Percentiles rank a stretch among this genome's conserved stretches.
Evolutionary conservation across 345 rosid species (phyloP).

Genomic region (Hirschfeldia incana): DNA sequence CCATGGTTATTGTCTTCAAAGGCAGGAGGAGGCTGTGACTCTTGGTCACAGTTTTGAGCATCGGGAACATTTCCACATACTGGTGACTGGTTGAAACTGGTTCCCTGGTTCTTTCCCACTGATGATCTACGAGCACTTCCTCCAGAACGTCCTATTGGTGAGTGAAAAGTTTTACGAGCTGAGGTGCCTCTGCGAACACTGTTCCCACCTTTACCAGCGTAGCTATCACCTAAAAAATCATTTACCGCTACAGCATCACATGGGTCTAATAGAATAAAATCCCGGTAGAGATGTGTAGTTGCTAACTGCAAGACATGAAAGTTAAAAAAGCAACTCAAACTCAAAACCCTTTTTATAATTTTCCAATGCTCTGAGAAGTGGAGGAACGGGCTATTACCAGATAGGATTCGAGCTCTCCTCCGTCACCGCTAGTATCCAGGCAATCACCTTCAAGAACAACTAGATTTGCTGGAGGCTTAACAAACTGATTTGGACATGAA

Average conservation of each 20-base stretch:
- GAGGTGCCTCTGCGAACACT: slow-evolving; percentile 49
- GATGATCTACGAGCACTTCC: slow-evolving; percentile 64
- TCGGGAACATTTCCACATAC: slow-evolving; percentile 37
- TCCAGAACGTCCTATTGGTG: slow-evolving; percentile 60
- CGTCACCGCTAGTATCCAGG: slow-evolving; percentile 71
- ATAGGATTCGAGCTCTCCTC: slow-evolving; percentile 84
- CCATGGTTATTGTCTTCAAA: slow-evolving; percentile 44
- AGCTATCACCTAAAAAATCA: slow-evolving; percentile 51
- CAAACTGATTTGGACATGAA: slow-evolving; percentile 55
- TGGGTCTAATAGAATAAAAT: slow-evolving; percentile 85
- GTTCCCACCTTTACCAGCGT: slow-evolving; percentile 46
- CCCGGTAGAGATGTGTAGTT: slow-evolving; percentile 72
- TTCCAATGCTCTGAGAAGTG: slow-evolving; percentile 12
- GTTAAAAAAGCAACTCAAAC: slow-evolving; percentile 16
- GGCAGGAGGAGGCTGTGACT: slow-evolving; percentile 36
- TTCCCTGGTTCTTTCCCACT: slow-evolving; percentile 53
- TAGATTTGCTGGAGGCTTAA: slow-evolving; percentile 92
- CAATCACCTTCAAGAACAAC: slow-evolving; percentile 96
- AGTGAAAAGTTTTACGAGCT: slow-evolving; percentile 53
- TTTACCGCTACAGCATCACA: slow-evolving; percentile 66
- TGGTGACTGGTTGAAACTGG: slow-evolving; percentile 48
- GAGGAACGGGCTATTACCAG: slow-evolving; percentile 60
- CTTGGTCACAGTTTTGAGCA: slow-evolving; percentile 42
- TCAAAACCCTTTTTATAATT: slow-evolving; percentile 11
- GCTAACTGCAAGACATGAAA: slow-evolving; percentile 68